Conservation (phyloP, 2,329 filamentous ascomycete genomes). For the Pseudocercospora cruenta region DNA sequence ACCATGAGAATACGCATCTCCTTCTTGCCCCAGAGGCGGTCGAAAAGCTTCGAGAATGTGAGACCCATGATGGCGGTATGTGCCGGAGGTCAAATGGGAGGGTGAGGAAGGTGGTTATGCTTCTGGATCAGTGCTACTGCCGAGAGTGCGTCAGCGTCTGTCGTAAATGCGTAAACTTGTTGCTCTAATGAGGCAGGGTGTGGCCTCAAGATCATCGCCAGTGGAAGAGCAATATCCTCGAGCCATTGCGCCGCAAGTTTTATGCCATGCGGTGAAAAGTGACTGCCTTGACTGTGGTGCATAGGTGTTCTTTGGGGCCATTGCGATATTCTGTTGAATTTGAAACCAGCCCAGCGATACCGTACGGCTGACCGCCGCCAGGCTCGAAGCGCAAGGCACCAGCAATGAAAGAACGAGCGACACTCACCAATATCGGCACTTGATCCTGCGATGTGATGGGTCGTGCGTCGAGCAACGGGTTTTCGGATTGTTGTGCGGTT, state of each 20-base stretch:
- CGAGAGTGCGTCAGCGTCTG: slow-evolving; percentile 9
- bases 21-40: slow-evolving; percentile 98
- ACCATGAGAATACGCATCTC: slow-evolving; percentile 99
- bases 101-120: slow-evolving; percentile 12
- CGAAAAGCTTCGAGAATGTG: slow-evolving; percentile 93
- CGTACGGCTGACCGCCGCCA: slow-evolving; percentile 12
- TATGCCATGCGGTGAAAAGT: slow-evolving; percentile 18
- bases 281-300: slow-evolving; percentile 25
- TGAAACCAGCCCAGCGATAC: slow-evolving; percentile 17
- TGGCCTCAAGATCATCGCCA: neutral
- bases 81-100: slow-evolving; percentile 7
- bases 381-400: slow-evolving; percentile 6
- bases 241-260: slow-evolving; percentile 1
- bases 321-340: slow-evolving; percentile 8
- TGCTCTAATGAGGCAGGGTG: neutral
- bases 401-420: neutral
- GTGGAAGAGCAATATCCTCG: neutral
- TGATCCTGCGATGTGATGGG: slow-evolving; percentile 7
- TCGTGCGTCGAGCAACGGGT: neutral
- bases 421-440: slow-evolving; percentile 10
- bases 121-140: slow-evolving; percentile 21
- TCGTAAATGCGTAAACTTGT: neutral
- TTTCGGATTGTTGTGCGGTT: slow-evolving; percentile 1
- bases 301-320: slow-evolving; percentile 24
- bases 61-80: slow-evolving; percentile 79